Conservation (phyloP, 805 yeast species). For the Peterozyma xylosa region DNA sequence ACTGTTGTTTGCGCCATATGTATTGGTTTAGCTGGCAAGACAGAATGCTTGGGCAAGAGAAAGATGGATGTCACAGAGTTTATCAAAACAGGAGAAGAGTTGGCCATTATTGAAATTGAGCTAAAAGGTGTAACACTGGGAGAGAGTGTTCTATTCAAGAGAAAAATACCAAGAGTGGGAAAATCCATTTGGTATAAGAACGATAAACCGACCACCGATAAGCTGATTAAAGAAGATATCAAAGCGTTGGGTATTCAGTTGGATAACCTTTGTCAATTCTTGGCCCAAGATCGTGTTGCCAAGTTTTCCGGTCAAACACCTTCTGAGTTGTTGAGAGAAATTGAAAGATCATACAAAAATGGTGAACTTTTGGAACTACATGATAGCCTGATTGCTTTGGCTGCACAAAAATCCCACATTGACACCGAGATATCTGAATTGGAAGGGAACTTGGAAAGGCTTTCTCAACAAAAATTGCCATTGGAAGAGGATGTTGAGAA, state of each 20-base stretch:
- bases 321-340: constrained; percentile 64
- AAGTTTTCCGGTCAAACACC: constrained; percentile 81
- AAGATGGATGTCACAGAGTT: constrained; percentile 52
- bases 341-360: constrained; percentile 72
- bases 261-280: constrained; percentile 86
- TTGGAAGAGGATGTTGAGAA: constrained; percentile 39
- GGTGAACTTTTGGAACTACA: constrained; percentile 52
- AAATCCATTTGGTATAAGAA: constrained; percentile 51
- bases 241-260: constrained; percentile 65
- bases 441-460: constrained; percentile 21
- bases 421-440: constrained; percentile 20
- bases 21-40: constrained; percentile 77
- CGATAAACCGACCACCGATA: constrained; percentile 30
- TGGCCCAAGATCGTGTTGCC: constrained; percentile 93
- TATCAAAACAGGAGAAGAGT: constrained; percentile 57
- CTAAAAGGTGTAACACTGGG: constrained; percentile 31
- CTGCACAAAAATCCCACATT: constrained; percentile 27
- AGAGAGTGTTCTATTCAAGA: constrained; percentile 28
- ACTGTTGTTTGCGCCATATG: constrained; percentile 91
- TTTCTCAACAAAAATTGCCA: constrained; percentile 27
- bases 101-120: constrained; percentile 41
- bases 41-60: constrained; percentile 66
- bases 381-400: constrained; percentile 44
- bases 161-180: constrained; percentile 31
- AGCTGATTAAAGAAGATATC: constrained; percentile 35